These are phyloP conservation scores for Neurospora sp. DNA, from an alignment of 2,329 filamentous ascomycete species.

Conservation along the genomic window DNA sequence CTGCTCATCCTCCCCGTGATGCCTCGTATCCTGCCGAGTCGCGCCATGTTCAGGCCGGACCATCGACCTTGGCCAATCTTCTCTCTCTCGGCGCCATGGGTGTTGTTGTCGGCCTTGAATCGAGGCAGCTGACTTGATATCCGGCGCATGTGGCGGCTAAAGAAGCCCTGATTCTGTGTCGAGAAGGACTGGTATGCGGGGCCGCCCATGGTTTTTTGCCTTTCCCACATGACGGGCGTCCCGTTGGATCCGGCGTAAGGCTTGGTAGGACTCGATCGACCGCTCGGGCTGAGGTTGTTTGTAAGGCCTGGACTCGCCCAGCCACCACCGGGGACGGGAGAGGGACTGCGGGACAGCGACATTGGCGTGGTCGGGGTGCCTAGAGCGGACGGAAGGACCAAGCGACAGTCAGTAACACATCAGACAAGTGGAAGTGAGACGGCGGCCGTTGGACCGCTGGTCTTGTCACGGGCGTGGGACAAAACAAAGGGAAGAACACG, in stretches of 20 bases:
- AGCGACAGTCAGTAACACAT: neutral
- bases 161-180: conserved; percentile 77
- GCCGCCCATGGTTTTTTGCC: conserved; percentile 64
- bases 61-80: conserved; percentile 56
- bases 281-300: conserved; percentile 54
- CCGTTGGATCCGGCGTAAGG: conserved; percentile 41
- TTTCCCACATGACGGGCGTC: conserved; percentile 67
- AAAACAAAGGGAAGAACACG: conserved; percentile 20
- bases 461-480: neutral
- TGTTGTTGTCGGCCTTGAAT: conserved; percentile 43
- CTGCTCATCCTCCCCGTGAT: conserved; percentile 46
- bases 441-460: neutral
- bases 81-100: conserved; percentile 65
- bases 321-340: conserved; percentile 72
- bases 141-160: conserved; percentile 71
- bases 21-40: conserved; percentile 37
- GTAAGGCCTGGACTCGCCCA: conserved; percentile 73
- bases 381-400: conserved; percentile 19
- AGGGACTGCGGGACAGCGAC: conserved; percentile 82
- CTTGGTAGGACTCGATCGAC: conserved; percentile 55
- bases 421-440: neutral
- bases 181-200: conserved; percentile 71
- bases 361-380: conserved; percentile 54
- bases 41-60: conserved; percentile 35
- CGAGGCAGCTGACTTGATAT: conserved; percentile 71